Evolutionary conservation across 2,329 filamentous ascomycete species (phyloP), one percentile per base, ranked within the genome.

Genomic region (Xenoacremonium recifei): DNA sequence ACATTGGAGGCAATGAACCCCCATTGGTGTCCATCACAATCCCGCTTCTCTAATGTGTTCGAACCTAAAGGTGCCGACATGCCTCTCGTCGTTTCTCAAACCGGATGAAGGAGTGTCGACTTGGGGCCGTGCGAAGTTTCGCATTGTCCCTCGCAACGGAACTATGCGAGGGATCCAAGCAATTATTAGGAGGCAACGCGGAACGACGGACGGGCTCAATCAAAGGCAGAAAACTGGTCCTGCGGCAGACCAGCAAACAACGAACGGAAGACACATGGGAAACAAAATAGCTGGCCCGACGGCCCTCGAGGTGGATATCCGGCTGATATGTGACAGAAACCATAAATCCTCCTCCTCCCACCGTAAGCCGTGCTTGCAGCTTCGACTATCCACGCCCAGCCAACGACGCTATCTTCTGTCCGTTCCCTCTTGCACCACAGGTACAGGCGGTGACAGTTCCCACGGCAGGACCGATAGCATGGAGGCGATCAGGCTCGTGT

Each of bases 1-100:
- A 61, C 55, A 45, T 55, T 43, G 37, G 48, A 47, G 23, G 54
- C 58, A 34, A 63, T 42, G 46, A 54, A 60, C 18, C 56, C 59
- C 64, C 64, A 66, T 21, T 40, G 42, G 27, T 51, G 51, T 25
- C 49, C 43, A 32, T 40, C 42, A 39, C 60, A 62, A 29, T 42
- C 47, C 35, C 35, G 36, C 35, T 33, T 39, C 41, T 31, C 16
- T 5, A 20, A 23, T 16, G 6, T 20, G 9, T n/a, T 29, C 30
- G 34, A 36, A 19, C 30, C 48, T 31, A 21, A 17, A 20, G 29
- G 44, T 33, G 29, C 21, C 27, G 41, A 30, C 41, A 48, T 55
- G 27, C 21, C 11, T n/a, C n/a, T n/a, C n/a, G n/a, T n/a, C n/a
- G n/a, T n/a, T n/a, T n/a, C n/a, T n/a, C n/a, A n/a, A n/a, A n/a